These are phyloP conservation scores for Penicillium lagena DNA, from an alignment of 495 filamentous ascomycete species.

Conservation along the genomic window DNA sequence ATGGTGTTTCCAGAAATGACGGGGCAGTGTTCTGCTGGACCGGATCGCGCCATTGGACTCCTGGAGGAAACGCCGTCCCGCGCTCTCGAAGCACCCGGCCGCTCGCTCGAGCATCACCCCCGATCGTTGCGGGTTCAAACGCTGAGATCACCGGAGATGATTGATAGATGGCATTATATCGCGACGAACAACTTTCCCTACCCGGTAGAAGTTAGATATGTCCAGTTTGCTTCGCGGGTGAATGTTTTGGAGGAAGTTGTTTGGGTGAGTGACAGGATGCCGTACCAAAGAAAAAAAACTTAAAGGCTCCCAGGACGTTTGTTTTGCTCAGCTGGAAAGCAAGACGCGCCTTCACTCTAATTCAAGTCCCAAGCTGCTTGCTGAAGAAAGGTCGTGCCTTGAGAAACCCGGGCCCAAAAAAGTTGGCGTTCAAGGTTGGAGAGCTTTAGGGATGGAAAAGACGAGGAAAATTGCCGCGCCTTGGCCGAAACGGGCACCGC, in stretches of 20 bases:
- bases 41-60: slow-evolving; percentile 46
- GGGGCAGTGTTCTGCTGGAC: slow-evolving; percentile 54
- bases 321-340: not conserved
- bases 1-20: slow-evolving; percentile 62
- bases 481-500: slow-evolving; percentile 36
- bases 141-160: slow-evolving; percentile 21
- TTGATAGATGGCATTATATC: slow-evolving; percentile 23
- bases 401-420: not conserved
- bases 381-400: not conserved
- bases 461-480: slow-evolving; percentile 24
- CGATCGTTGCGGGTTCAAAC: slow-evolving; percentile 40
- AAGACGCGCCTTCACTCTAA: no score
- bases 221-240: no score
- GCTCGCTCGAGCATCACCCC: slow-evolving; percentile 80
- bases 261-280: slow-evolving; percentile 1
- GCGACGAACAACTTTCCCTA: slow-evolving; percentile 3
- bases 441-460: slow-evolving; percentile 9
- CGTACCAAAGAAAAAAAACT: not conserved
- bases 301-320: no score
- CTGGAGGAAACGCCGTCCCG: slow-evolving; percentile 62
- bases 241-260: not conserved
- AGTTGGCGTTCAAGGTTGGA: no score
- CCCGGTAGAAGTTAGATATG: slow-evolving; percentile 4
- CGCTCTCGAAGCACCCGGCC: slow-evolving; percentile 69
- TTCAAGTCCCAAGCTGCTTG: no score